Evolutionary conservation across 2,329 filamentous ascomycete genomes (phyloP), one percentile per base, ranked within the genome.

Genomic region (Emericellopsis atlantica): DNA sequence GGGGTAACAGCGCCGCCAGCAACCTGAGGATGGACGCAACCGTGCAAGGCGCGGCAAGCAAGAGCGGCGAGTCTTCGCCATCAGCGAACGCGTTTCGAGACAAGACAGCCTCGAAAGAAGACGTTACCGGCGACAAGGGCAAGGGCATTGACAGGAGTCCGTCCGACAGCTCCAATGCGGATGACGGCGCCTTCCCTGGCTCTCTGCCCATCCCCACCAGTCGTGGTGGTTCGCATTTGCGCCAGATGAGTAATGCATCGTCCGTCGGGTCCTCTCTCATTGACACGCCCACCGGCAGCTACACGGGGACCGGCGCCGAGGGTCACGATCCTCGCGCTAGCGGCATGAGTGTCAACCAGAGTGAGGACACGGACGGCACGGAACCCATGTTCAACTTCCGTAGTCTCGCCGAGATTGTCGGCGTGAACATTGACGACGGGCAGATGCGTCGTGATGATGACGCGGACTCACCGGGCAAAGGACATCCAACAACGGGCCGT

Each of bases 331-430:
- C 74, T 0, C 71, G 67, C 37, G 67, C 66, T 1, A 80, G 75
- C 46, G 72, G 70, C 35, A 56, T 76, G 3, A 41, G 40, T 31
- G 23, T 37, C 8, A 65, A 62, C 9, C 64, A 67, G 15, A 66
- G 68, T 10, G 65, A 66, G 11, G 72, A 77, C 21, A 59, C 65
- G 6, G 71, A 73, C 21, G 65, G 70, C 12, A 48, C 66, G 41
- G 89, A 95, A 54, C 77, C 87, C 4, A 78, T 95, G 74, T 92
- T 94, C 61, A 95, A 95, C 58, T 95, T 95, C 55, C 73, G 79
- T 42, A 95, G 87, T 49, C 65, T 96, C 18, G 84, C 86, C 2
- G 84, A 86, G 46, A 85, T 93, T 57, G 84, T 95, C 24, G 84
- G 81, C 0, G 77, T 76, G 7, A 68, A 74, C 37, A 62, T 77